Base-by-base conservation (phyloP, 805 yeast species). In the Lachancea mirantina region DNA sequence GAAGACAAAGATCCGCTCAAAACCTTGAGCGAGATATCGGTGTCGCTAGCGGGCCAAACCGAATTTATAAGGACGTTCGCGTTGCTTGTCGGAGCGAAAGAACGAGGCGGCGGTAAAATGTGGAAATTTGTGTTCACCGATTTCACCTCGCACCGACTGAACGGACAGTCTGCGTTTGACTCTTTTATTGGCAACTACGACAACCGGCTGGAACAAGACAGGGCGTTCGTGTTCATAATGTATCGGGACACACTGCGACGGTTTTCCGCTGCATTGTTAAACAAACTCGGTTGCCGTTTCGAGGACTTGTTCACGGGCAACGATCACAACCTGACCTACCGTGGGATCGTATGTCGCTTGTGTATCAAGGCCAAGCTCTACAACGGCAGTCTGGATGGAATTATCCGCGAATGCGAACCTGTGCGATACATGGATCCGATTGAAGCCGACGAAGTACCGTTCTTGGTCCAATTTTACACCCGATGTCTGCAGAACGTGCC, bases 321-420 rank as follows among this genome's bases (percentile, higher is more conserved):
- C 11, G 41, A 40, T 6, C 46, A 35, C 9, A 55, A 52, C 35
- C 25, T 52, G 9, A 41, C 57, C 1, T 39, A 38, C 11, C 32
- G 35, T 10, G 56, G 58, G 18, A 50, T 55, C 8, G 39, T 55
- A 2, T 49, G 55, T 35, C 38, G 42, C 22, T 14, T 55, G 24
- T 29, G 39, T 6, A 21, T 51, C 4, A 52, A 49, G 24, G 35
- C 37, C 8, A 37, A 43, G 21, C 17, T 47, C 0, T 53, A 31
- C 28, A 31, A 39, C 8, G 46, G 41, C 21, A 45, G 37, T 33
- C 26, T 53, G 22, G 47, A 49, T 26, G 42, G 51, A 2, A 43
- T 53, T 15, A 37, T 39, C 3, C 34, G 50, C 14, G 38, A 40
- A 5, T 46, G 49, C 24, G 36, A 22, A 6, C 50, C 50, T 3